Evolutionary conservation across 768 basidiomycete species (phyloP).

Genomic region (Lactarius indigo): DNA sequence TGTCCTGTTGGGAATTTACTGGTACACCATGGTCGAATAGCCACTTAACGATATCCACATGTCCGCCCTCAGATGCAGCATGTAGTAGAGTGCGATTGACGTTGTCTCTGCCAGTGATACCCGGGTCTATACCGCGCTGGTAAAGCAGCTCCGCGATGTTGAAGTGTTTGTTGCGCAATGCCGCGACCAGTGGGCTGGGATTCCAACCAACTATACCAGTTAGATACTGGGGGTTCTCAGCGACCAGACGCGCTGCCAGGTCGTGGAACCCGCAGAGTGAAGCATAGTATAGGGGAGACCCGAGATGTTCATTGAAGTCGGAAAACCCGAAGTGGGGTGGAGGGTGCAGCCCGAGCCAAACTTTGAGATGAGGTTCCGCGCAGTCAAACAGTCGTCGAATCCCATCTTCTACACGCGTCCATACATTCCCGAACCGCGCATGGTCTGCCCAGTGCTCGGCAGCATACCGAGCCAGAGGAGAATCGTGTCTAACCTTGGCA

Average conservation of each 20-base stretch:
- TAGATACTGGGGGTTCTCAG: not conserved
- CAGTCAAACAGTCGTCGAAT: not conserved
- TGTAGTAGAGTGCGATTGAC: not conserved
- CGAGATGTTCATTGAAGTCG: not conserved
- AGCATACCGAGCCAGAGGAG: not conserved
- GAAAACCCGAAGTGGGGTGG: no score
- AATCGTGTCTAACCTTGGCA: rapidly evolving
- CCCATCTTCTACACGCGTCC: not conserved
- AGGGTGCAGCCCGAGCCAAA: not conserved
- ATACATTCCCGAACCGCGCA: not conserved
- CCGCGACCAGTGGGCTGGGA: not conserved
- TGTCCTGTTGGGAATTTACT: not conserved
- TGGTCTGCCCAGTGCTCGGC: not conserved
- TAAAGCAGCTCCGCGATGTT: not conserved
- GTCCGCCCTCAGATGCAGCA: not conserved
- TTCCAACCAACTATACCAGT: not conserved
- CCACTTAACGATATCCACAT: not conserved
- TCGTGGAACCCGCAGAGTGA: not conserved
- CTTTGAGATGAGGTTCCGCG: not conserved
- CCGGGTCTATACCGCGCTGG: not conserved
- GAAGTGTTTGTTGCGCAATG: not conserved
- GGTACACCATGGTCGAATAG: not conserved
- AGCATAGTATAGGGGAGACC: not conserved
- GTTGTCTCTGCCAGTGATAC: not conserved
- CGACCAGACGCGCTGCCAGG: not conserved